Evolutionary conservation across 495 filamentous ascomycete genomes (phyloP).

Genomic region (Penicillium turbatum): DNA sequence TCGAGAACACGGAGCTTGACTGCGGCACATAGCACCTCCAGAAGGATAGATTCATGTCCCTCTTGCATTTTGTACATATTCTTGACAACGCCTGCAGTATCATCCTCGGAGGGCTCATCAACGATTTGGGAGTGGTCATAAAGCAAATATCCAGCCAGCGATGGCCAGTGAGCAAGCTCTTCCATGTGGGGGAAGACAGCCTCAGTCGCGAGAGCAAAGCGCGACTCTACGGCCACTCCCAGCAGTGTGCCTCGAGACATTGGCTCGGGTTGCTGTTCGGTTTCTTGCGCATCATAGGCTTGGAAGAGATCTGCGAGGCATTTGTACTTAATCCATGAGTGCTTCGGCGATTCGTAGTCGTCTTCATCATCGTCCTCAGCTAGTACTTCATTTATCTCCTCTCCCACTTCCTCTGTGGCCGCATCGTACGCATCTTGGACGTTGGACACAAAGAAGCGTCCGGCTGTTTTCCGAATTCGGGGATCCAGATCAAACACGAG

Average conservation of each 20-base stretch:
- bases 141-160: slow-evolving; percentile 81
- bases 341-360: slow-evolving; percentile 67
- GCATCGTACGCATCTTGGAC: slow-evolving; percentile 76
- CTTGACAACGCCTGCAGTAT: slow-evolving; percentile 52
- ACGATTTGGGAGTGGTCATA: slow-evolving; percentile 74
- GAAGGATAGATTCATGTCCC: slow-evolving; percentile 75
- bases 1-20: slow-evolving; percentile 64
- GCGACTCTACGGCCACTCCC: slow-evolving; percentile 58
- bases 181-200: slow-evolving; percentile 76
- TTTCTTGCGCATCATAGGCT: slow-evolving; percentile 61
- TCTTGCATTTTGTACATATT: slow-evolving; percentile 66
- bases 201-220: slow-evolving; percentile 79
- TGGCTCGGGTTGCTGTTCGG: slow-evolving; percentile 40
- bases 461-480: slow-evolving; percentile 78
- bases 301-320: slow-evolving; percentile 80
- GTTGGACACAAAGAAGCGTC: slow-evolving; percentile 82
- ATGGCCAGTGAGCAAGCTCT: slow-evolving; percentile 81
- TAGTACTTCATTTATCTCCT: slow-evolving; percentile 69
- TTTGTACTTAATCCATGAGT: slow-evolving; percentile 87
- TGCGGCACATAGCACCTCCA: slow-evolving; percentile 78
- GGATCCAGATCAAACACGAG: slow-evolving; percentile 84
- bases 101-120: slow-evolving; percentile 48
- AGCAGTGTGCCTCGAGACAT: slow-evolving; percentile 33
- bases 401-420: slow-evolving; percentile 77
- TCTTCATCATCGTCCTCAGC: slow-evolving; percentile 60